Evolutionary conservation across 225 moss, liverwort and hornwort genomes (phyloP).

Genomic region (Ulota crispa): DNA sequence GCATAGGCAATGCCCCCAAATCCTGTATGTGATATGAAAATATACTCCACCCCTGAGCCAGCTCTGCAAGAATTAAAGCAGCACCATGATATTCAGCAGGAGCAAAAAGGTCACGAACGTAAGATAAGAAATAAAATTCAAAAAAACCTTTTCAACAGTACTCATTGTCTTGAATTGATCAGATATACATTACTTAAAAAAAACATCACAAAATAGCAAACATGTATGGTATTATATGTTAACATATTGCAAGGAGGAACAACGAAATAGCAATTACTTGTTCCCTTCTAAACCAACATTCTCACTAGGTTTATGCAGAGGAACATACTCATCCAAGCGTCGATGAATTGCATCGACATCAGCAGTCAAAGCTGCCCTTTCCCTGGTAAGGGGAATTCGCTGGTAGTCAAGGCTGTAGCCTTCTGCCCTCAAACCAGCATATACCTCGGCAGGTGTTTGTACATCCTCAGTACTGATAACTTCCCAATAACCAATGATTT

Average conservation of each 20-base stretch:
- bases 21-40: conserved; percentile 96
- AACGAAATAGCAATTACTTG: conserved; percentile 9
- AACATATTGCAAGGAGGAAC: not conserved
- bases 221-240: not conserved
- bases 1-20: conserved; percentile 99
- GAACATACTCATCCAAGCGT: conserved; percentile 88
- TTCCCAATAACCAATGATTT: conserved; percentile 98
- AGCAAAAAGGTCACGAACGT: conserved; percentile 1
- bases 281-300: conserved; percentile 9
- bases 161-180: not conserved
- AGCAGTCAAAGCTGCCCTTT: conserved; percentile 80
- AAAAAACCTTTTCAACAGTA: not conserved
- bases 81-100: conserved; percentile 6
- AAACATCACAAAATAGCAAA: not conserved
- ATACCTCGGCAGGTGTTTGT: conserved; percentile 91
- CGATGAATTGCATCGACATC: conserved; percentile 93
- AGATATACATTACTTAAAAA: conserved; percentile 1
- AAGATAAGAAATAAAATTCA: not conserved
- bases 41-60: conserved; percentile 78
- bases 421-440: conserved; percentile 72
- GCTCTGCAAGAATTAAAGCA: conserved; percentile 45
- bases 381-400: conserved; percentile 92
- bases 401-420: conserved; percentile 88
- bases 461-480: conserved; percentile 79
- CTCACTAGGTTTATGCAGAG: not conserved